A percentile compares a stretch with the other conserved stretches of the same genome.
Conservation (phyloP, 495 filamentous ascomycete genomes). For the Hypoxylon intermedium region DNA sequence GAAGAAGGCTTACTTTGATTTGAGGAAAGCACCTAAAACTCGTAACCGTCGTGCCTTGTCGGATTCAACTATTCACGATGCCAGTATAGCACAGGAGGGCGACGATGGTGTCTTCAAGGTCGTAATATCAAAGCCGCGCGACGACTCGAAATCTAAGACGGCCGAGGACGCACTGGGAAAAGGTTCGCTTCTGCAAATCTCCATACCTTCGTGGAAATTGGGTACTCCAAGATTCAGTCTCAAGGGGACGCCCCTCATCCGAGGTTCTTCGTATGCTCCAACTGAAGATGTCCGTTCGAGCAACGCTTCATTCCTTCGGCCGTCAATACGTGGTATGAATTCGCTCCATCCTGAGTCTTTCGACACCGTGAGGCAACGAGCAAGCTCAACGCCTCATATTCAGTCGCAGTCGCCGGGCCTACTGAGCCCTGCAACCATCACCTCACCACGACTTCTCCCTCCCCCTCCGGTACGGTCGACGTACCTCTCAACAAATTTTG, state of each 20-base stretch:
- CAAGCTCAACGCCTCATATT: conserved; percentile 42
- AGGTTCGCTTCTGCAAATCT: conserved; percentile 71
- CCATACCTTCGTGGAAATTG: conserved; percentile 86
- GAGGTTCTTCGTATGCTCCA: conserved; percentile 71
- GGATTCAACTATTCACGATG: conserved; percentile 56
- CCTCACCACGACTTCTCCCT: conserved; percentile 36
- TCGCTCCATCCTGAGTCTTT: conserved; percentile 39
- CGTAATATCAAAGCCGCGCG: conserved; percentile 78
- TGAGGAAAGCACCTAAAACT: conserved; percentile 28
- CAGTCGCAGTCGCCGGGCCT: conserved; percentile 37
- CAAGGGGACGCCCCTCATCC: conserved; percentile 78
- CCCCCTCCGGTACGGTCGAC: conserved; percentile 45
- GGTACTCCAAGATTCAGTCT: conserved; percentile 83
- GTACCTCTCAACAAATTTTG: conserved; percentile 53
- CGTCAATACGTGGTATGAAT: conserved; percentile 34
- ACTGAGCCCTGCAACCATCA: conserved; percentile 32
- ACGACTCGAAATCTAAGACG: conserved; percentile 66
- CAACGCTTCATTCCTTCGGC: conserved; percentile 52
- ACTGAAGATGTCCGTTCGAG: conserved; percentile 58
- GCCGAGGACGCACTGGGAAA: conserved; percentile 62
- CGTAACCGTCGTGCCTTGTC: conserved; percentile 58
- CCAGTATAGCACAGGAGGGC: conserved; percentile 58
- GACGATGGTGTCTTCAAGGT: conserved; percentile 77
- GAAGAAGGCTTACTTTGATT: conserved; percentile 42
- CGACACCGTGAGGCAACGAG: conserved; percentile 39